Evolutionary conservation across 441 rosid genomes (phyloP).

Genomic region (Macaranga tanarius): DNA sequence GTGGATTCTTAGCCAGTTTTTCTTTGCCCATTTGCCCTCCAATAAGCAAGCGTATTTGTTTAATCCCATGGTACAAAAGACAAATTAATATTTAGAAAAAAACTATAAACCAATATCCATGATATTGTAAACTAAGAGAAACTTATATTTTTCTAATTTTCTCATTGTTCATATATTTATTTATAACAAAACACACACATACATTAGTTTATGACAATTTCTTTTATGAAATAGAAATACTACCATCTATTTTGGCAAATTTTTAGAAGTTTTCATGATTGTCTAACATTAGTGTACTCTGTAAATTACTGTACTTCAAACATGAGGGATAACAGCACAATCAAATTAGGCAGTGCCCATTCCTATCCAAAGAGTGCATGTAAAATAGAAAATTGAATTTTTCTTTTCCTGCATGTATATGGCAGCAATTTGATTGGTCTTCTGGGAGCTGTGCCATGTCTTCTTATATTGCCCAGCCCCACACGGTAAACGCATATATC

Average conservation of each 20-base stretch:
- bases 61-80: not conserved
- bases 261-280: not conserved
- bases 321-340: not conserved
- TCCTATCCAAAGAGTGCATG: not conserved
- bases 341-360: not conserved
- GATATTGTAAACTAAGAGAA: not conserved
- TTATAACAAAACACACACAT: not conserved
- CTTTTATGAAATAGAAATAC: not conserved
- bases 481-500: not conserved
- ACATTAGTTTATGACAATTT: not conserved
- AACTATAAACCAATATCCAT: not conserved
- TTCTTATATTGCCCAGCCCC: not conserved
- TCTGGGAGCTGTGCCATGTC: not conserved
- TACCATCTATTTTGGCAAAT: not conserved
- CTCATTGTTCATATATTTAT: not conserved
- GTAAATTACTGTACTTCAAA: not conserved
- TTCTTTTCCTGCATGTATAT: not conserved
- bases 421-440: not conserved
- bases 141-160: not conserved
- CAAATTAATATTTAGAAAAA: no score
- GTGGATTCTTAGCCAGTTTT: not conserved
- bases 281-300: not conserved
- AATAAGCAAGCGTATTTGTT: not conserved
- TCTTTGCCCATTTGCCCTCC: not conserved
- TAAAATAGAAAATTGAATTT: no score